These are phyloP conservation scores for Arachis stenosperma DNA, from an alignment of 306 rosid genomes.

Conservation along the genomic window DNA sequence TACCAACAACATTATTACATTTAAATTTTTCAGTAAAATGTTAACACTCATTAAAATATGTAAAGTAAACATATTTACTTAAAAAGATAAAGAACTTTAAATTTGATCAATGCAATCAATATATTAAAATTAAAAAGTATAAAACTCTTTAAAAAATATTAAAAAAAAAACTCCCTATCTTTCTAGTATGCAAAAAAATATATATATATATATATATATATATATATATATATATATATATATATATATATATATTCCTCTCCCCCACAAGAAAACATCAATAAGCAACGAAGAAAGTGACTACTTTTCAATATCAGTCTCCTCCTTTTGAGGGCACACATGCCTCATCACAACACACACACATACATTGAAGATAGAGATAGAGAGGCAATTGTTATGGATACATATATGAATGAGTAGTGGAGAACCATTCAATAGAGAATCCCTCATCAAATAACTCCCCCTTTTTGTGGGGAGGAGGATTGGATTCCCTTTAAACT, in stretches of 20 bases:
- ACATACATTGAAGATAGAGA: slow-evolving; percentile 36
- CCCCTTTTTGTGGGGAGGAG: slow-evolving; percentile 57
- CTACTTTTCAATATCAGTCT: slow-evolving; percentile 63
- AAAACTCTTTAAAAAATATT: background rate
- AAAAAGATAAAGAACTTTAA: too few species aligned
- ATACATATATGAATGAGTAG: slow-evolving; percentile 46
- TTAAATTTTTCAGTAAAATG: too few species aligned
- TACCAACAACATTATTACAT: too few species aligned
- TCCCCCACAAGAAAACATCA: slow-evolving; percentile 83
- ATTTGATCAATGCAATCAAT: too few species aligned
- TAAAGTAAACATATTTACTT: too few species aligned
- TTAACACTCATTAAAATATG: too few species aligned
- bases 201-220: too few species aligned
- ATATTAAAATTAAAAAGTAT: too few species aligned
- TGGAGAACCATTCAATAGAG: slow-evolving; percentile 63
- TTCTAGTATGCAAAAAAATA: slow-evolving; percentile 55
- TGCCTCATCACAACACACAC: slow-evolving; percentile 53
- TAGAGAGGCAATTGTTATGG: background rate
- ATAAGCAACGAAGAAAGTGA: slow-evolving; percentile 67
- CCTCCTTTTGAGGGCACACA: slow-evolving; percentile 76
- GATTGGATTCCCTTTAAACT: slow-evolving; percentile 73
- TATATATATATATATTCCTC: slow-evolving; percentile 74
- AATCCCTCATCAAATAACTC: slow-evolving; percentile 50
- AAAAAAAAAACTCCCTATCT: slow-evolving; percentile 51
- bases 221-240: too few species aligned